These are phyloP conservation scores for Xylaria digitata DNA, from an alignment of 2,329 filamentous ascomycete species.

Conservation along the genomic window DNA sequence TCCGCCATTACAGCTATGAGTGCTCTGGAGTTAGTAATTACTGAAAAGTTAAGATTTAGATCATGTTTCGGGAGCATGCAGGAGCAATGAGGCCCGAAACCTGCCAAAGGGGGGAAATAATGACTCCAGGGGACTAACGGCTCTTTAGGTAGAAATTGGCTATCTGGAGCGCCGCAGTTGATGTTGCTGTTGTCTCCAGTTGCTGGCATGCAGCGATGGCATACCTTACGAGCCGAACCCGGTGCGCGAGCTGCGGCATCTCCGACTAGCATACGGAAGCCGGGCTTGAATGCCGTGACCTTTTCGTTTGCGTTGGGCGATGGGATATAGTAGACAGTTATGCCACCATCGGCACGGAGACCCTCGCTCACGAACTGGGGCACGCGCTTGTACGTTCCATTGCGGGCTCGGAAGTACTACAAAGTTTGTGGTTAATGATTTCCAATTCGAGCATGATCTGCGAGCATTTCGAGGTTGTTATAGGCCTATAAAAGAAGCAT, in stretches of 20 bases:
- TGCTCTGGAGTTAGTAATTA: too few species aligned
- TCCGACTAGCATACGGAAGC: slow-evolving; percentile 61
- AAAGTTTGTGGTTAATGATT: background rate
- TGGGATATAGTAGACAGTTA: slow-evolving; percentile 50
- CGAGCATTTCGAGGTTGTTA: background rate
- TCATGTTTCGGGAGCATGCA: too few species aligned
- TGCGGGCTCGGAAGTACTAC: slow-evolving; percentile 45
- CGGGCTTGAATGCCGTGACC: slow-evolving; percentile 57
- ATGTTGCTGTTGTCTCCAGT: slow-evolving; percentile 45
- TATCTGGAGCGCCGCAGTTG: slow-evolving; percentile 56
- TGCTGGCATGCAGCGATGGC: slow-evolving; percentile 52
- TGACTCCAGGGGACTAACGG: too few species aligned
- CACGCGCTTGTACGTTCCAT: slow-evolving; percentile 48
- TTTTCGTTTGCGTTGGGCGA: slow-evolving; percentile 47
- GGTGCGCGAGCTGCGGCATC: slow-evolving; percentile 48
- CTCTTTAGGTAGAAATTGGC: slow-evolving; percentile 60
- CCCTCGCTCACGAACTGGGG: slow-evolving; percentile 46
- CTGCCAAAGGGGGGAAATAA: too few species aligned
- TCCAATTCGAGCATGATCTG: too few species aligned
- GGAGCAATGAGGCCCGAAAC: too few species aligned
- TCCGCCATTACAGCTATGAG: slow-evolving; percentile 61
- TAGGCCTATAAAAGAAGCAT: background rate
- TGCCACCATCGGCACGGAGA: slow-evolving; percentile 45
- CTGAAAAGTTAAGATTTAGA: too few species aligned
- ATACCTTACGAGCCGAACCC: slow-evolving; percentile 49